Conservation (phyloP, 305 asterid species). For the Plantago rigida region DNA sequence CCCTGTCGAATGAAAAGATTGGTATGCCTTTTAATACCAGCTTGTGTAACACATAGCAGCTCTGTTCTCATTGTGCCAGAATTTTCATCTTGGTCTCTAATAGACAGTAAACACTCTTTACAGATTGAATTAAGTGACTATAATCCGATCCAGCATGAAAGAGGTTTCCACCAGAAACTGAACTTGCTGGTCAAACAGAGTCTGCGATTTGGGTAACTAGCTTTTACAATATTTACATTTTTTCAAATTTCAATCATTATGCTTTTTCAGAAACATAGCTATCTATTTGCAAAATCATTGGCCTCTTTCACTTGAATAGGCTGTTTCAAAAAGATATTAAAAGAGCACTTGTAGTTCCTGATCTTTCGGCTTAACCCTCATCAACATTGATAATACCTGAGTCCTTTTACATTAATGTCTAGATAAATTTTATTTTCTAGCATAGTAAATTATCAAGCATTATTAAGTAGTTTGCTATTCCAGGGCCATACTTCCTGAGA, state of each 20-base stretch:
- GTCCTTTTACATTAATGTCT: not conserved
- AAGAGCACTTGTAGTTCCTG: not conserved
- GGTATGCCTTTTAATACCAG: not conserved
- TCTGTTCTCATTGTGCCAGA: too few relatives aligned
- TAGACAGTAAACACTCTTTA: constrained; percentile 27
- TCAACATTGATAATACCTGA: not conserved
- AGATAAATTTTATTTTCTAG: not conserved
- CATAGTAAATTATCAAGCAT: constrained; percentile 15
- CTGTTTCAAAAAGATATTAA: not conserved
- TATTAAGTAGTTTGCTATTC: constrained; percentile 12
- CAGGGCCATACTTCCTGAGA: constrained; percentile 57
- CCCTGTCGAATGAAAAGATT: constrained; percentile 3
- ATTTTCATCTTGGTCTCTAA: constrained; percentile 15
- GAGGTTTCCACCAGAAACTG: constrained; percentile 81
- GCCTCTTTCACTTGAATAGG: not conserved
- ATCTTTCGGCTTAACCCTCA: constrained; percentile 1
- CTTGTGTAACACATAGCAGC: too few relatives aligned
- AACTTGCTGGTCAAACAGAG: constrained; percentile 85
- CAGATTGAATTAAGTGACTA: constrained; percentile 74
- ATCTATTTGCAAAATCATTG: not conserved
- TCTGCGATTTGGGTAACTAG: constrained; percentile 68
- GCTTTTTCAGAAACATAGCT: not conserved
- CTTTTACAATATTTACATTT: constrained; percentile 17
- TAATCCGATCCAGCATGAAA: constrained; percentile 66
- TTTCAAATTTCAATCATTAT: not conserved